Evolutionary conservation across 345 rosid species (phyloP).

Genomic region (Mallotus nudiflorus): DNA sequence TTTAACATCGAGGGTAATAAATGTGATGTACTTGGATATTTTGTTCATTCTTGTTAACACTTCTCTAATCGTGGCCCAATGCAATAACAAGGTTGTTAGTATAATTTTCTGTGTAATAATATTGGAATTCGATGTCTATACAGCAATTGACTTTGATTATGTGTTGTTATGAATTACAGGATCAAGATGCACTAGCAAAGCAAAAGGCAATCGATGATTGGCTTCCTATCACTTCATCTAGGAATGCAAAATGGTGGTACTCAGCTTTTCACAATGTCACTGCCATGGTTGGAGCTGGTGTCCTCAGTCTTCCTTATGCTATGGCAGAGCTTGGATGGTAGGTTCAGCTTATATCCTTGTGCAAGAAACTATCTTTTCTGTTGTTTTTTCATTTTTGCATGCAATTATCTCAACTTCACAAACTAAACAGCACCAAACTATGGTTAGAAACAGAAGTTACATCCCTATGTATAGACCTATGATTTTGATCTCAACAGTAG

Average conservation of each 20-base stretch:
- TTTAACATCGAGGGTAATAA: too few species aligned
- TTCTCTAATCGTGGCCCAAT: neutral
- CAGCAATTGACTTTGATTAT: slow-evolving; percentile 1
- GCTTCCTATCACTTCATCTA: slow-evolving; percentile 36
- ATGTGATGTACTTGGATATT: neutral
- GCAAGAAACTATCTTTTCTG: too few species aligned
- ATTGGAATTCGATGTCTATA: neutral
- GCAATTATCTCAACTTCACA: too few species aligned
- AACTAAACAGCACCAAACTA: too few species aligned
- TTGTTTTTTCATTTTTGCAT: too few species aligned
- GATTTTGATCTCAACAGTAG: too few species aligned
- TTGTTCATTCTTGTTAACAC: neutral
- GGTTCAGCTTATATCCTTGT: neutral
- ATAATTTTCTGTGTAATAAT: neutral
- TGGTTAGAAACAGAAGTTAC: too few species aligned
- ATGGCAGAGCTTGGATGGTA: slow-evolving; percentile 39
- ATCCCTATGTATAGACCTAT: too few species aligned
- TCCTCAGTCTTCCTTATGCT: slow-evolving; percentile 38
- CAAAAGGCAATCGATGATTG: slow-evolving; percentile 33
- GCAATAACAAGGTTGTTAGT: neutral
- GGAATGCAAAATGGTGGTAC: slow-evolving; percentile 44
- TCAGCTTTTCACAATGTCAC: slow-evolving; percentile 40
- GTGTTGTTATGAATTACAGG: neutral
- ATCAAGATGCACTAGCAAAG: slow-evolving; percentile 20
- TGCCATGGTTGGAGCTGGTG: slow-evolving; percentile 42